Evolutionary conservation across 1,284 basidiomycete genomes (phyloP).

Genomic region (Mycena sp.): DNA sequence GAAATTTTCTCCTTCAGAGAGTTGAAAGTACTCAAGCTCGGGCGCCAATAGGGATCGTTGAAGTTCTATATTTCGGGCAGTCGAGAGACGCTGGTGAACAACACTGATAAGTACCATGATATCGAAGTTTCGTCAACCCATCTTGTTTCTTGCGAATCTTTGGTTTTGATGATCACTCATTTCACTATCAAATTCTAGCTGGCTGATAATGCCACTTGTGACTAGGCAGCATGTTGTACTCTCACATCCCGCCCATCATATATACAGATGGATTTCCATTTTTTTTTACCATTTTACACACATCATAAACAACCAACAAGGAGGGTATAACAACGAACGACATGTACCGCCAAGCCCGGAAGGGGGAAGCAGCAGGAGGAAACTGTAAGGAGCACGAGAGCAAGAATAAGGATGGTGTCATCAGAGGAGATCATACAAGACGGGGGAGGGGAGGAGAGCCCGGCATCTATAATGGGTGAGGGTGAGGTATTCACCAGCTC

Average conservation of each 20-base stretch:
- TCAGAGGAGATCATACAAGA: background rate
- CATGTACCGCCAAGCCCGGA: slow-evolving; percentile 4
- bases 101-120: too few relatives aligned
- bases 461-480: background rate
- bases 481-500: slow-evolving; percentile 20
- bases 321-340: slow-evolving; percentile 23
- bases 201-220: too few relatives aligned
- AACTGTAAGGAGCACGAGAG: background rate
- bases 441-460: background rate
- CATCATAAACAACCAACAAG: background rate
- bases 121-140: too few relatives aligned
- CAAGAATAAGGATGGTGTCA: slow-evolving; percentile 21
- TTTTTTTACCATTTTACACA: slow-evolving; percentile 9
- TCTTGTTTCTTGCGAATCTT: too few relatives aligned
- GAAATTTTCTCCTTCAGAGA: too few relatives aligned
- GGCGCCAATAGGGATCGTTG: slow-evolving; percentile 9
- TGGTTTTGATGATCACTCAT: background rate
- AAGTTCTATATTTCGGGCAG: slow-evolving; percentile 20
- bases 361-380: background rate
- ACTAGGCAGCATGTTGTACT: too few relatives aligned
- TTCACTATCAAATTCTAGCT: too few relatives aligned
- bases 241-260: too few relatives aligned
- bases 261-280: background rate
- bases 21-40: too few relatives aligned
- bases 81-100: too few relatives aligned